These are phyloP conservation scores for Aschersonia sp. DNA, from an alignment of 2,329 filamentous ascomycete genomes.

Conservation along the genomic window DNA sequence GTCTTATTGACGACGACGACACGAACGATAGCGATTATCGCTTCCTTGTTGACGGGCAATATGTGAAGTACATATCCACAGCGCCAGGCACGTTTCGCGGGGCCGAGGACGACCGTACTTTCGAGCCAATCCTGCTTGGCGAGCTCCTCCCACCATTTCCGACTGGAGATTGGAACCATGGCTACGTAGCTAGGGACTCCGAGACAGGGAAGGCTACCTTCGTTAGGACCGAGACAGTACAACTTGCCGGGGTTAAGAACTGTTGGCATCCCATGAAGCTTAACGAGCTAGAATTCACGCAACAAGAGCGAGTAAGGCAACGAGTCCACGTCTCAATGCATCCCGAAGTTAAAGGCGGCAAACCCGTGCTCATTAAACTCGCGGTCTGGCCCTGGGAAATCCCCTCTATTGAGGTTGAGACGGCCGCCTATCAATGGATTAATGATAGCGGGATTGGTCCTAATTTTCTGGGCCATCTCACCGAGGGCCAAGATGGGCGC, in stretches of 20 bases:
- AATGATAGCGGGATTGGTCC: slow-evolving; percentile 10
- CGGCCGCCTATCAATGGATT: slow-evolving; percentile 13
- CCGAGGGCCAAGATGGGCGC: slow-evolving; percentile 10
- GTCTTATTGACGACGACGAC: slow-evolving; percentile 11
- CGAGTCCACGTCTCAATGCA: neutral
- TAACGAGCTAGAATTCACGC: neutral
- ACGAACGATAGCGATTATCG: slow-evolving; percentile 7
- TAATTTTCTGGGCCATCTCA: slow-evolving; percentile 14
- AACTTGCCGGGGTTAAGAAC: neutral
- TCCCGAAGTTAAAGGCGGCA: neutral
- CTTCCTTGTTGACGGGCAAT: slow-evolving; percentile 11
- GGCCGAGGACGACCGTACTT: slow-evolving; percentile 11
- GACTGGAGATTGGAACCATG: slow-evolving; percentile 11
- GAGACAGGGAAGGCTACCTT: slow-evolving; percentile 9
- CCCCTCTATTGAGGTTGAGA: slow-evolving; percentile 10
- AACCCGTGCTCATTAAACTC: slow-evolving; percentile 1
- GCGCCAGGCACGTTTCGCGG: slow-evolving; percentile 11
- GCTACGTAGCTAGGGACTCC: slow-evolving; percentile 7
- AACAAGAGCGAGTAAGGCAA: neutral
- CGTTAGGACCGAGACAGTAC: slow-evolving; percentile 7
- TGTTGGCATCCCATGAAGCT: neutral
- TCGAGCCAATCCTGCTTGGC: slow-evolving; percentile 11
- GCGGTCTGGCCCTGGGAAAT: slow-evolving; percentile 10
- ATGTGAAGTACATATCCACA: slow-evolving; percentile 12
- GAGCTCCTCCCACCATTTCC: slow-evolving; percentile 13